Evolutionary conservation across 1,139 yeast species (phyloP), one percentile per base, ranked within the genome.

Genomic region (Ogataea hybrid): DNA sequence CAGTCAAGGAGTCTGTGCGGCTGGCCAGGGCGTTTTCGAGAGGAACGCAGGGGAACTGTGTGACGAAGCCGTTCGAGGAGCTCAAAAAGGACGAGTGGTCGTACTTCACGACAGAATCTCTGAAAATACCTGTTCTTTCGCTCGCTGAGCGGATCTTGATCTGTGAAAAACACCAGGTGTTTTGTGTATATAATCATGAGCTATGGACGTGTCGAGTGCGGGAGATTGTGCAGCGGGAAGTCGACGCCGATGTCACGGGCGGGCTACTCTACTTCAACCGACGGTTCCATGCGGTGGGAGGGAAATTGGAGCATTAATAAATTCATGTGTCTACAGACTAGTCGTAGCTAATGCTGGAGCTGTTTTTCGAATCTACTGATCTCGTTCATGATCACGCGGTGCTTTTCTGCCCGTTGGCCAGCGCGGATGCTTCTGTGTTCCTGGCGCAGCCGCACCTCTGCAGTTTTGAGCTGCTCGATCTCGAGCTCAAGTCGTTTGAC

Each of bases 141-240:
- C 67, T 67, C 11, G 76, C 85, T 15, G 88, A 81, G 50, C 66
- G 80, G 22, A 77, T 82, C 1, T 65, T 88, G 43, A 73, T 86
- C 12, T 87, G 96, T 58, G 67, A 74, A 44, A 75, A 78, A 34
- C 64, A 65, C 31, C 64, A 71, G 28, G 78, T 76, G 6, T 70
- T 85, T 42, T 63, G 63, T 15, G 79, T 88, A 0, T 88, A 83
- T 45, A 86, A 83, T 52, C 96, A 89, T 61, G 96, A 88, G 59
- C 80, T 89, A 2, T 88, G 96, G 95, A 79, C 86, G 3, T 94
- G 85, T 3, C 70, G 73, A 44, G 86, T 84, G 2, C 59, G 71
- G 28, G 81, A 81, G 38, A 73, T 81, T 5, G 65, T 70, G 20
- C 25, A 28, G 14, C 50, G 54, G 2, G 59, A 60, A n/a, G 49